These are phyloP conservation scores for Epichloe baconii DNA, from an alignment of 2,329 filamentous ascomycete genomes.

Conservation along the genomic window DNA sequence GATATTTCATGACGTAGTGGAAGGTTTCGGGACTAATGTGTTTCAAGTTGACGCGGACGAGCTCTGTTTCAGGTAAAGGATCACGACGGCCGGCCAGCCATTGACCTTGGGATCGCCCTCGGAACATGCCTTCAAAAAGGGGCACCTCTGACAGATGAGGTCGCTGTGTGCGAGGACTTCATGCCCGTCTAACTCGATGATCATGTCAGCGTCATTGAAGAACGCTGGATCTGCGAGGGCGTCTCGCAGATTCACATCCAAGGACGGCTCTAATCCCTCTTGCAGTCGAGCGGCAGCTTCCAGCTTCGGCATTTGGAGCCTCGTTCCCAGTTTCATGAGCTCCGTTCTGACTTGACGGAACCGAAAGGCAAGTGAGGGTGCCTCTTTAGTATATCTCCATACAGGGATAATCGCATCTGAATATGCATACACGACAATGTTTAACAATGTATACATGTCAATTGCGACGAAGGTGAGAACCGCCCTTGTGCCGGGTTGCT, in stretches of 20 bases:
- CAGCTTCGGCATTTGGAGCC: conserved; percentile 55
- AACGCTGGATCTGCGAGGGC: conserved; percentile 58
- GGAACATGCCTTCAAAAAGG: conserved; percentile 81
- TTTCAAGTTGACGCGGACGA: conserved; percentile 63
- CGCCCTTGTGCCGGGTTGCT: conserved; percentile 33
- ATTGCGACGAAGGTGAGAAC: conserved; percentile 53
- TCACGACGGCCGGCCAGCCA: conserved; percentile 68
- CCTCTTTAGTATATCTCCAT: conserved; percentile 67
- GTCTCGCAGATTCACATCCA: conserved; percentile 56
- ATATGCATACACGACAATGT: conserved; percentile 69
- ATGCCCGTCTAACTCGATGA: conserved; percentile 66
- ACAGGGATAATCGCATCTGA: conserved; percentile 69
- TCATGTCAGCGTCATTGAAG: conserved; percentile 66
- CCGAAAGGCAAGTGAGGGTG: conserved; percentile 51
- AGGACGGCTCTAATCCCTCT: conserved; percentile 45
- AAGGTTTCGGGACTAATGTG: conserved; percentile 68
- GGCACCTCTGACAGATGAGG: conserved; percentile 70
- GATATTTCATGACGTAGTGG: conserved; percentile 60
- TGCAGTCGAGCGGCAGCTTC: conserved; percentile 70
- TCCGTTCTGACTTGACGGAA: conserved; percentile 74
- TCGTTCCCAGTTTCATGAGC: conserved; percentile 71
- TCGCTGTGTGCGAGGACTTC: conserved; percentile 63
- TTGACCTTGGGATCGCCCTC: conserved; percentile 70
- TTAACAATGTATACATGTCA: conserved; percentile 68
- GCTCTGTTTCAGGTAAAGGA: conserved; percentile 20